Evolutionary conservation across 305 asterid genomes (phyloP).

Genomic region (Fraxinus angustifolia): DNA sequence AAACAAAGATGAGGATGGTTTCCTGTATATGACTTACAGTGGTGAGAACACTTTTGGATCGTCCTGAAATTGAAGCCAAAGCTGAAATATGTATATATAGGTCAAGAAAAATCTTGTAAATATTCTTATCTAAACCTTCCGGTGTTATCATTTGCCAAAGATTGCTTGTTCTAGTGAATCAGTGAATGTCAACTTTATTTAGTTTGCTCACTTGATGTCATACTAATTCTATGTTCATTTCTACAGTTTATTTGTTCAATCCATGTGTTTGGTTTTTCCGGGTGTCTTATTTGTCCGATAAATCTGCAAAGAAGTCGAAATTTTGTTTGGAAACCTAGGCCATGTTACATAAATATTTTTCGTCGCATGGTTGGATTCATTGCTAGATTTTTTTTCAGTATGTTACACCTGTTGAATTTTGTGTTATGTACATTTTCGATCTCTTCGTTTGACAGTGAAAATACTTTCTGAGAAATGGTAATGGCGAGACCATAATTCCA

Average conservation of each 20-base stretch:
- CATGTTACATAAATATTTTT: too few relatives aligned
- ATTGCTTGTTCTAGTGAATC: not conserved
- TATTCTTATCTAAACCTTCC: slow-evolving; percentile 19
- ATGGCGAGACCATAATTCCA: not conserved
- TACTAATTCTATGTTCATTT: too few relatives aligned
- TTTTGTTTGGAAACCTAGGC: too few relatives aligned
- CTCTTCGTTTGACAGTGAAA: not conserved
- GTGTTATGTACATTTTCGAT: too few relatives aligned
- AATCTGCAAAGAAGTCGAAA: too few relatives aligned
- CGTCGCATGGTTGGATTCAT: too few relatives aligned
- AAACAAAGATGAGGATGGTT: slow-evolving; percentile 90
- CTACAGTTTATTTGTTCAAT: not conserved
- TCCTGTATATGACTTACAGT: slow-evolving; percentile 96
- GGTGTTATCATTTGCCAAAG: not conserved
- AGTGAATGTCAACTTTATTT: too few relatives aligned
- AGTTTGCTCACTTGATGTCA: not conserved
- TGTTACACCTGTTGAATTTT: too few relatives aligned
- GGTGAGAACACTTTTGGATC: slow-evolving; percentile 94
- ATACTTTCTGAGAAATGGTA: not conserved
- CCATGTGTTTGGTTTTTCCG: not conserved
- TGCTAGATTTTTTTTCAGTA: too few relatives aligned
- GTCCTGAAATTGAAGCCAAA: slow-evolving; percentile 36
- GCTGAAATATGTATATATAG: slow-evolving; percentile 36
- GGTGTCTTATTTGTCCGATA: not conserved
- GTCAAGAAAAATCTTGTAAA: slow-evolving; percentile 43